These are phyloP conservation scores for Cladosporium sp. DNA, from an alignment of 2,329 filamentous ascomycete species.

Conservation along the genomic window DNA sequence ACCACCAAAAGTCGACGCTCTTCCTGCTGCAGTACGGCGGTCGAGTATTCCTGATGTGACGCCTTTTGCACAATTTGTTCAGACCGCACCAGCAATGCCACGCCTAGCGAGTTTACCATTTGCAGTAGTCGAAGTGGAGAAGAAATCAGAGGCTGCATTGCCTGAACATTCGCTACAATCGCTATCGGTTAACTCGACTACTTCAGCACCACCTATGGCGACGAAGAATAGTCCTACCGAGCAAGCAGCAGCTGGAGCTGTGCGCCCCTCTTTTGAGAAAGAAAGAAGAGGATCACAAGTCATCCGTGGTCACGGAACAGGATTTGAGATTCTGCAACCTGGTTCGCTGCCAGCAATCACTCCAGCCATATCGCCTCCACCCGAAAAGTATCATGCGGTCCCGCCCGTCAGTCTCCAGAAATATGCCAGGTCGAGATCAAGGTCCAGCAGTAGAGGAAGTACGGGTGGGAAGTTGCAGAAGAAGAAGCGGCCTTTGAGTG, in stretches of 20 bases:
- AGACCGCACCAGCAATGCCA: constrained; percentile 32
- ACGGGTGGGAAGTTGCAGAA: constrained; percentile 36
- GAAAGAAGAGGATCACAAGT: constrained; percentile 27
- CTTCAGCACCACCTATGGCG: neutral
- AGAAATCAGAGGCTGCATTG: neutral
- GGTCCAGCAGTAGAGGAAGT: constrained; percentile 13
- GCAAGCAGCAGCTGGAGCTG: constrained; percentile 8
- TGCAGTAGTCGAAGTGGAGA: neutral
- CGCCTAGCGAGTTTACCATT: neutral
- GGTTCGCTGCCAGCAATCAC: constrained; percentile 33
- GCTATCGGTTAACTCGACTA: neutral
- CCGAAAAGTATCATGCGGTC: constrained; percentile 25
- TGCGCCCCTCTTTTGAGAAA: constrained; percentile 29
- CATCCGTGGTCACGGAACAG: constrained; percentile 38
- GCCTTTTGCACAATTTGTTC: constrained; percentile 36
- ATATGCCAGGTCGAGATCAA: constrained; percentile 8
- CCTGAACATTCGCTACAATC: neutral
- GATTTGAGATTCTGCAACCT: constrained; percentile 40
- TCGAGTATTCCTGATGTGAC: constrained; percentile 38
- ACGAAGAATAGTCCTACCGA: neutral
- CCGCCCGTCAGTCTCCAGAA: constrained; percentile 38
- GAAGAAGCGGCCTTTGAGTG: constrained; percentile 27
- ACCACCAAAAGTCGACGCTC: constrained; percentile 29
- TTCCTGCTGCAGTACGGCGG: constrained; percentile 32
- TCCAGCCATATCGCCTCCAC: constrained; percentile 21